Conservation (phyloP, 441 rosid genomes). For the Bruguiera hainesii region DNA sequence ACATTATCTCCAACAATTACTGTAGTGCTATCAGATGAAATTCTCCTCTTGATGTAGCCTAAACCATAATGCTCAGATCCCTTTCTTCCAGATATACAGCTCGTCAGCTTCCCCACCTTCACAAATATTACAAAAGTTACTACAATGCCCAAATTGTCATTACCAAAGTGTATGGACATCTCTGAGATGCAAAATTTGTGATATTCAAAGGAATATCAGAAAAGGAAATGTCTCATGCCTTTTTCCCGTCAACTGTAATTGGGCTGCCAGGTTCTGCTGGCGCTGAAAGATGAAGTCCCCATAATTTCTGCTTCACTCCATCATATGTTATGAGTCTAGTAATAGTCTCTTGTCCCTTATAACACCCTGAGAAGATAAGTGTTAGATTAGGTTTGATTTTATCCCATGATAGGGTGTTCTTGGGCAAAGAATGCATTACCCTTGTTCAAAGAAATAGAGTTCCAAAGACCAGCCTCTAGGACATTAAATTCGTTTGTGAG, state of each 20-base stretch:
- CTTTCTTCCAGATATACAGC: slow-evolving; percentile 53
- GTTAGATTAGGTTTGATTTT: slow-evolving; percentile 9
- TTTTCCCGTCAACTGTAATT: slow-evolving; percentile 59
- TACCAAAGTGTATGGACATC: no score
- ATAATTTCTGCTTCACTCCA: slow-evolving; percentile 76
- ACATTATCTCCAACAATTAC: slow-evolving; percentile 57
- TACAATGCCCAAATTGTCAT: background rate
- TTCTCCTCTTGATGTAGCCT: slow-evolving; percentile 69
- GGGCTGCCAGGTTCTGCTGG: slow-evolving; percentile 69
- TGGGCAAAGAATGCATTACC: slow-evolving; percentile 37
- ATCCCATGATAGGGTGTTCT: no score
- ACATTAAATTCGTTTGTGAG: slow-evolving; percentile 79
- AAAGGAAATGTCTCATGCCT: slow-evolving; percentile 30
- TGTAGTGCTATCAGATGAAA: slow-evolving; percentile 43
- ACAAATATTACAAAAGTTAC: slow-evolving; percentile 2
- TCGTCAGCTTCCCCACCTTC: slow-evolving; percentile 79
- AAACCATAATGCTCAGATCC: slow-evolving; percentile 53
- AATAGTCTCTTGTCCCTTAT: slow-evolving; percentile 88
- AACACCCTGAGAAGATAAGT: slow-evolving; percentile 52
- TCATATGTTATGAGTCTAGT: slow-evolving; percentile 79
- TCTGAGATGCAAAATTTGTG: no score
- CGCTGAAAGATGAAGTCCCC: slow-evolving; percentile 70
- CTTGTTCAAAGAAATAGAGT: slow-evolving; percentile 71
- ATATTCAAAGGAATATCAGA: background rate
- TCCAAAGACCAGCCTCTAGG: slow-evolving; percentile 89